Percentiles rank a stretch among this genome's conserved stretches.
These are phyloP conservation scores for Coniochaeta sp. DNA, from an alignment of 2,329 filamentous ascomycete genomes.

Conservation along the genomic window DNA sequence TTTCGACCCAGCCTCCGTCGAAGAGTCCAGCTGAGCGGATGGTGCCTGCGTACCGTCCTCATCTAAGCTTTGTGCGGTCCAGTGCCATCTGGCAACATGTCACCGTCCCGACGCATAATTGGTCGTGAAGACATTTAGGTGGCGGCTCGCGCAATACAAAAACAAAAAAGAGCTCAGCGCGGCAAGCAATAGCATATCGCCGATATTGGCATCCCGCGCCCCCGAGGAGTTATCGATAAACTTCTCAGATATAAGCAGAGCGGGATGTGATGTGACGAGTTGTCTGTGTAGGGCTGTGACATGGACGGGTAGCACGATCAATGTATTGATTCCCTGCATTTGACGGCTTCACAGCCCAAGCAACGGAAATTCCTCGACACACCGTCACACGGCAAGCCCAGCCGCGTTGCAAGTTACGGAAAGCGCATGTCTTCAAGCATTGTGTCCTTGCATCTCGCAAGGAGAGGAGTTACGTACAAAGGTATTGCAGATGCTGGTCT, in stretches of 20 bases:
- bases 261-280: conserved; percentile 1
- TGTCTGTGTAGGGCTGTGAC: not conserved
- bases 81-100: not conserved
- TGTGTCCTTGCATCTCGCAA: not conserved
- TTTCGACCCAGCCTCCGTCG: not conserved
- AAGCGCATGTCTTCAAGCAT: not conserved
- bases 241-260: not conserved
- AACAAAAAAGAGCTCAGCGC: too few relatives aligned
- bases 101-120: not conserved
- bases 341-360: not conserved
- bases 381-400: not conserved
- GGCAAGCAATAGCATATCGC: not conserved
- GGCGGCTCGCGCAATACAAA: not conserved
- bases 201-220: not conserved
- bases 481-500: not conserved
- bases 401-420: not conserved
- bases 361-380: not conserved
- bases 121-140: not conserved
- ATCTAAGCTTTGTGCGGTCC: not conserved
- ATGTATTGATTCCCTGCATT: not conserved
- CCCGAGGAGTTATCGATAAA: not conserved
- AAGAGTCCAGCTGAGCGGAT: not conserved
- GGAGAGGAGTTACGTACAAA: too few relatives aligned
- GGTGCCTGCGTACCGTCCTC: not conserved
- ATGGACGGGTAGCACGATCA: not conserved